Conservation (phyloP, 306 rosid species). For the Glycine soja region DNA sequence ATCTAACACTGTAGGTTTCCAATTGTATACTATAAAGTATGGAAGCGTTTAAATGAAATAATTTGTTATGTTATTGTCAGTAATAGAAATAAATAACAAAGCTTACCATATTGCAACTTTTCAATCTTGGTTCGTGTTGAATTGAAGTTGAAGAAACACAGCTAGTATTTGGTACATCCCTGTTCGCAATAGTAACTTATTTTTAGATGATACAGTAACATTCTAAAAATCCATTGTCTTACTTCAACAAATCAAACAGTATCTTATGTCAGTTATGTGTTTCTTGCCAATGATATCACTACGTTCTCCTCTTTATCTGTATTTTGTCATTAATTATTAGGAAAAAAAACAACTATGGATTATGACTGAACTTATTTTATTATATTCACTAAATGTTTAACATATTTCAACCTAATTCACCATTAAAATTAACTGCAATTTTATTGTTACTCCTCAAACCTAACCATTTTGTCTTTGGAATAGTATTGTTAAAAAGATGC, state of each 20-base stretch:
- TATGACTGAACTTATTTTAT: conserved; percentile 20
- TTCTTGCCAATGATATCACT: conserved; percentile 16
- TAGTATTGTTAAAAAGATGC: neutral
- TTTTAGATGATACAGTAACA: conserved; percentile 19
- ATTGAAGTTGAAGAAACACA: conserved; percentile 41
- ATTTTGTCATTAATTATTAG: conserved; percentile 2
- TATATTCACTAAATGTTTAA: conserved; percentile 6
- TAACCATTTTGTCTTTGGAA: neutral
- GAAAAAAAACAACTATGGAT: conserved; percentile 31
- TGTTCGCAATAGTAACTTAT: conserved; percentile 38
- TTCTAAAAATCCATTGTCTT: conserved; percentile 20
- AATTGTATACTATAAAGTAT: neutral
- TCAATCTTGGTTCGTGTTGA: conserved; percentile 46
- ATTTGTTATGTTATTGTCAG: conserved; percentile 5
- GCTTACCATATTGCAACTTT: conserved; percentile 49
- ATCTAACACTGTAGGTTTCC: conserved; percentile 29
- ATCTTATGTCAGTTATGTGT: conserved; percentile 9
- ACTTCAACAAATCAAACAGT: conserved; percentile 8
- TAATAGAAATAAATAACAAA: conserved; percentile 31
- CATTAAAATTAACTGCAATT: conserved; percentile 3
- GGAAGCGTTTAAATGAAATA: conserved; percentile 28
- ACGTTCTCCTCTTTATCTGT: conserved; percentile 3
- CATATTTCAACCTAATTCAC: conserved; percentile 24
- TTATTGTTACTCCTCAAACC: neutral
- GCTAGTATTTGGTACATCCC: conserved; percentile 53